Percentiles rank a stretch among this genome's conserved stretches.
Evolutionary conservation across 768 basidiomycete genomes (phyloP).

Genomic region (Lenzites betulinus): DNA sequence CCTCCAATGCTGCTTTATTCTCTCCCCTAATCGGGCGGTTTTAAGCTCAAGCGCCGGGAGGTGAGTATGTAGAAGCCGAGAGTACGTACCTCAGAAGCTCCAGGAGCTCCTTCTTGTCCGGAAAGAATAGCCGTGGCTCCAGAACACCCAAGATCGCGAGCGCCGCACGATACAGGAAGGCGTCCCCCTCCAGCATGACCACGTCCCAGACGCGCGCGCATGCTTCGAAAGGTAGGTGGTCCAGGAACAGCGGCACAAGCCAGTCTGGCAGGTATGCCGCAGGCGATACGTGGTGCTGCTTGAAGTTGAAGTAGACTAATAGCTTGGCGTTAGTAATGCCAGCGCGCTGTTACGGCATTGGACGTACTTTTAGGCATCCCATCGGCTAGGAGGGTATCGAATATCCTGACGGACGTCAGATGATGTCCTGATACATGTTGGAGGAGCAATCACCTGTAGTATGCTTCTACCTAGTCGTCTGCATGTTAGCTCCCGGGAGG

Average conservation of each 20-base stretch:
- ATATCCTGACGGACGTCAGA: constrained; percentile 60
- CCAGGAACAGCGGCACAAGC: constrained; percentile 77
- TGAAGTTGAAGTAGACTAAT: constrained; percentile 93
- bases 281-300: constrained; percentile 89
- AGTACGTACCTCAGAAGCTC: constrained; percentile 75
- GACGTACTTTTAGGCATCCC: constrained; percentile 88
- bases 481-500: constrained; percentile 22
- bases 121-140: constrained; percentile 87
- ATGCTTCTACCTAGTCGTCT: constrained; percentile 74
- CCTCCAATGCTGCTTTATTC: constrained; percentile 80
- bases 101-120: constrained; percentile 75
- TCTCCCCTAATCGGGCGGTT: constrained; percentile 59
- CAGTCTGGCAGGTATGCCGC: constrained; percentile 81
- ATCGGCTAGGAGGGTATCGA: constrained; percentile 89
- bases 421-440: too few species aligned
- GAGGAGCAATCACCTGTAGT: constrained; percentile 67
- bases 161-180: constrained; percentile 83
- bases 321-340: background rate
- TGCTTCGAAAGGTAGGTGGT: constrained; percentile 89
- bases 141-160: constrained; percentile 82
- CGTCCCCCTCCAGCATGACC: constrained; percentile 83
- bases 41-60: constrained; percentile 1
- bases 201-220: constrained; percentile 91
- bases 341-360: background rate
- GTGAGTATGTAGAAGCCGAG: too few species aligned